Base-by-base conservation (phyloP, 495 filamentous ascomycete species). In the Evansstolkia leycettana region DNA sequence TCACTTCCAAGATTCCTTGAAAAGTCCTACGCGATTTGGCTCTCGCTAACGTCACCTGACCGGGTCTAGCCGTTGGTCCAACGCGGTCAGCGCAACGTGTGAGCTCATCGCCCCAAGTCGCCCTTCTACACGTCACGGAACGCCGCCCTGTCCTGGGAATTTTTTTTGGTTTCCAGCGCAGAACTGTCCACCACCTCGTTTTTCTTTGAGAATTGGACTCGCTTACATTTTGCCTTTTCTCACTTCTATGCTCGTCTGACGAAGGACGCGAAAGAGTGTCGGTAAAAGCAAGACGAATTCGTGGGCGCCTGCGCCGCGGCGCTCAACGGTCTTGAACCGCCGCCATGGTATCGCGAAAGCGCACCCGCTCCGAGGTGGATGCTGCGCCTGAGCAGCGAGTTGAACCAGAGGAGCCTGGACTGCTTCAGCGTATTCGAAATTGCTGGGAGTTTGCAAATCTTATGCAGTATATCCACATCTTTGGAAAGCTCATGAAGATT, bases 371-470 rank as follows among this genome's bases (percentile, higher is more conserved):
- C 53, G 82, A 87, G 58, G 73, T 73, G 58, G 76, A 72, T 64
- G 45, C 57, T 48, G 38, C 46, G 23, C 44, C 50, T 50, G 55
- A 62, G 42, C 37, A 58, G 47, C 47, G 47, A 20, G 51, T 16
- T 16, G 9, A 2, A 2, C 17, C 70, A 3, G 58, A 74, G 42
- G 67, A 75, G 43, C 52, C 54, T 30, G 62, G 59, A 33, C 42
- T 77, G 36, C 68, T 94, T 15, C 62, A 79, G 31, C 75, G 69
- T 42, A 68, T 98, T 39, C 70, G 89, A 32, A 90, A 82, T 54
- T 80, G 78, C 63, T 95, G 90, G 87, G 82, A 95, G 56, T 94
- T 98, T 58, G 84, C 90, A 31, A 87, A 85, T 51, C 69, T 98
- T 4, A 86, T 80, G 64, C 90, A 98, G 58, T 98, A 84, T 64